Conservation (phyloP, 495 filamentous ascomycete genomes). For the Pseudotulostoma volvatum region DNA sequence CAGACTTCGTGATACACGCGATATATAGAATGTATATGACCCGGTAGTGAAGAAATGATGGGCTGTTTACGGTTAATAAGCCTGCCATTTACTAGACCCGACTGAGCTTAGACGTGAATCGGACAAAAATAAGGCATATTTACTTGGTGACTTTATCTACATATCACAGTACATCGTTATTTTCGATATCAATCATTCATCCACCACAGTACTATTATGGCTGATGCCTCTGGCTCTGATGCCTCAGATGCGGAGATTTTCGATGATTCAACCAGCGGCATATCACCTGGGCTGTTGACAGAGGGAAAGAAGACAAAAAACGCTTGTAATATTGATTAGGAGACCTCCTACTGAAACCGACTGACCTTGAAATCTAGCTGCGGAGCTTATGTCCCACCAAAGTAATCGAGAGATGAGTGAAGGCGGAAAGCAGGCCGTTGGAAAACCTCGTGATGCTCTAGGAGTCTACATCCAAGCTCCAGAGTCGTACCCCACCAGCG, state of each 20-base stretch:
- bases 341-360: background rate
- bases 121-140: background rate
- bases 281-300: too few species aligned
- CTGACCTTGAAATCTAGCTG: conserved; percentile 26
- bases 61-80: too few species aligned
- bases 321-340: conserved; percentile 18
- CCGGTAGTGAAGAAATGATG: too few species aligned
- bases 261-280: too few species aligned
- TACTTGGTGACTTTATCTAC: too few species aligned
- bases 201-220: background rate
- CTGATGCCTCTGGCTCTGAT: background rate
- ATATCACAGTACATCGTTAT: background rate
- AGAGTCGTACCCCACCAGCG: conserved; percentile 39
- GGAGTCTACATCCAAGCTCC: conserved; percentile 57
- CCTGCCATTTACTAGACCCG: conserved; percentile 22
- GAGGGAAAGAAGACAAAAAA: too few species aligned
- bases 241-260: conserved; percentile 1
- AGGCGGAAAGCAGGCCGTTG: too few species aligned
- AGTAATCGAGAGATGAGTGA: too few species aligned
- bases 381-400: conserved; percentile 52
- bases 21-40: too few species aligned
- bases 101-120: conserved; percentile 4
- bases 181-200: background rate
- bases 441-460: conserved; percentile 45
- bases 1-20: too few species aligned